Percentiles rank a stretch among this genome's conserved stretches.
Evolutionary conservation across 2,329 filamentous ascomycete genomes (phyloP).

Genomic region (Lachnellula occidentalis): DNA sequence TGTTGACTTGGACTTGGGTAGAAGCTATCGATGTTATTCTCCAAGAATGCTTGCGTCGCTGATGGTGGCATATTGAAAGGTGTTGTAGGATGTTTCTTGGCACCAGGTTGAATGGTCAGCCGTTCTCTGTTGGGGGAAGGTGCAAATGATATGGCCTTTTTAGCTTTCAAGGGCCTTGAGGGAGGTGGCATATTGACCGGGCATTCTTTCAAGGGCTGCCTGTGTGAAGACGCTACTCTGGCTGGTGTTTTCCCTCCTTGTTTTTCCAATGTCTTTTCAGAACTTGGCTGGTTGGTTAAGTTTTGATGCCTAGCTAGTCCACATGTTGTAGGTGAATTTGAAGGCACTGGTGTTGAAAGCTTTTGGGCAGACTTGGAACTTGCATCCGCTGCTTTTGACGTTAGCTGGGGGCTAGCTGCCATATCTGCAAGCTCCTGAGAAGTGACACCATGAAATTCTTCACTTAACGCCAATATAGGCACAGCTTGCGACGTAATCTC

Average conservation of each 20-base stretch:
- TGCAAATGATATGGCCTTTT: constrained; percentile 5
- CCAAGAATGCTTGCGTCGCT: constrained; percentile 50
- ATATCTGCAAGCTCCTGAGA: constrained; percentile 11
- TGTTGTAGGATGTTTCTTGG: not conserved
- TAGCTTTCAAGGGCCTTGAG: constrained; percentile 8
- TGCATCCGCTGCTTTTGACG: constrained; percentile 31
- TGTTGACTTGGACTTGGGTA: constrained; percentile 54
- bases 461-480: constrained; percentile 4
- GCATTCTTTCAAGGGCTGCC: constrained; percentile 6
- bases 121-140: not conserved
- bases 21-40: constrained; percentile 45
- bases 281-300: not conserved
- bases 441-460: constrained; percentile 7
- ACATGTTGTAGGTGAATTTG: not conserved
- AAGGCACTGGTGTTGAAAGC: not conserved
- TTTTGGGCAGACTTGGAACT: constrained; percentile 29
- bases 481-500: not conserved
- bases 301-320: not conserved
- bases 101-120: not conserved
- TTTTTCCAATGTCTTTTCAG: not conserved
- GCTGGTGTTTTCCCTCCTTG: not conserved
- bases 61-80: constrained; percentile 25
- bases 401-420: constrained; percentile 13
- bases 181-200: constrained; percentile 22
- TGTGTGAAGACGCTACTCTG: not conserved